phyloP scores from a whole-genome alignment of 139 green algal genomes.

The Chlamydomonas sp. region DNA sequence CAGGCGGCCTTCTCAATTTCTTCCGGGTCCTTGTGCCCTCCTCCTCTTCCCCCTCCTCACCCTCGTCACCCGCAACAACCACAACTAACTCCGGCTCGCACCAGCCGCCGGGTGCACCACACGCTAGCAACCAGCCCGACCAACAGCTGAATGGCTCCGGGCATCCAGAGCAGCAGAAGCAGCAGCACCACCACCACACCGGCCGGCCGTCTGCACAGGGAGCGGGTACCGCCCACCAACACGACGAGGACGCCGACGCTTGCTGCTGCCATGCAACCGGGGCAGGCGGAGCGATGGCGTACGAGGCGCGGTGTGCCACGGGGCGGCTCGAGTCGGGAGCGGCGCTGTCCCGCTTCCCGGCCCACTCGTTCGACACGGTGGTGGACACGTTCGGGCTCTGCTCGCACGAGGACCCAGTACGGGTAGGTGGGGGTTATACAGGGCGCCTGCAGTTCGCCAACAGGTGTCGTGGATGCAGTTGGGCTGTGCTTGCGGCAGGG shows the following conservation, averaged over 20 bases:
- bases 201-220: background rate
- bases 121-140: background rate
- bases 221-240: background rate
- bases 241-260: background rate
- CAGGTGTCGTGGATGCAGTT: slow-evolving; percentile 69
- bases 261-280: background rate
- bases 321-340: slow-evolving; percentile 29
- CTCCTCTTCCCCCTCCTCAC: background rate
- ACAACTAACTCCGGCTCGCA: too few species aligned
- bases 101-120: background rate
- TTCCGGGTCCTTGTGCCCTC: slow-evolving; percentile 29
- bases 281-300: background rate
- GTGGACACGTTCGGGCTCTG: slow-evolving; percentile 72
- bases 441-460: too few species aligned
- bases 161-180: background rate
- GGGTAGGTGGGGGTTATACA: slow-evolving; percentile 8
- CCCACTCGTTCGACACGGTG: slow-evolving; percentile 74
- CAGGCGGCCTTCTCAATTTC: slow-evolving; percentile 32
- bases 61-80: too few species aligned
- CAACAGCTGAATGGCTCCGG: background rate
- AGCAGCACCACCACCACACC: background rate
- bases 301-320: slow-evolving; percentile 6
- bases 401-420: slow-evolving; percentile 49
- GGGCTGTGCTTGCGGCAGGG: slow-evolving; percentile 54
- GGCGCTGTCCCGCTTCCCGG: slow-evolving; percentile 48